Evolutionary conservation across 1,139 yeast species (phyloP), one percentile per base, ranked within the genome.

Genomic region (Meyerozyma guilliermondii): DNA sequence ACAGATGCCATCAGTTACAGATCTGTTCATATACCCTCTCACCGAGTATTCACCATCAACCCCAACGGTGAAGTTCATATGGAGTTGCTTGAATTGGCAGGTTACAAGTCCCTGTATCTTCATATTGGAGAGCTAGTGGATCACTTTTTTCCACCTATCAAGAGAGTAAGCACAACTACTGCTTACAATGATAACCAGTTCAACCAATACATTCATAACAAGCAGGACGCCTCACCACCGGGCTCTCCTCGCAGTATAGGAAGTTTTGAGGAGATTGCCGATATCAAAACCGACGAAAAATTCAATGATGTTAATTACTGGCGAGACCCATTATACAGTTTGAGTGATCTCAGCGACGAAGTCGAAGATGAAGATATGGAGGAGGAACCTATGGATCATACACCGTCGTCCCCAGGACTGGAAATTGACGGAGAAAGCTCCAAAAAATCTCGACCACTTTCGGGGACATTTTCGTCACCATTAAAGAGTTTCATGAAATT

Each of bases 11-110:
- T 94, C 43, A 87, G 97, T 45, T 94, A 94, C 62, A 74, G 98
- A 53, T 85, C 92, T 10, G 98, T 92, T 4, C 89, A 94, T 10
- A 87, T 94, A 7, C 98, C 98, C 2, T 83, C 95, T 27, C 94
- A 96, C 35, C 74, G 96, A 49, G 91, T 94, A 39, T 94, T 94
- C 60, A 94, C 99, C 4, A 94, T 94, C 52, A 92, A 94, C 55
- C 92, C 98, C 0, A 88, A 87, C 49, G 97, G 98, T 2, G 98
- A 94, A 53, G 98, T 94, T 28, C 96, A 88, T 68, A 85, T 94
- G 95, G 98, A 94, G 63, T 74, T 94, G 51, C 71, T 94, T 44
- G 98, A 94, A 60, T 72, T 94, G 56, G 95, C 98, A 0, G 98
- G 98, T 5, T 87, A 87, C 59, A 86, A 80, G 58, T 83, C 95